Evolutionary conservation across 345 rosid species (phyloP), one percentile per base, ranked within the genome.

Genomic region (Aegle marmelos): DNA sequence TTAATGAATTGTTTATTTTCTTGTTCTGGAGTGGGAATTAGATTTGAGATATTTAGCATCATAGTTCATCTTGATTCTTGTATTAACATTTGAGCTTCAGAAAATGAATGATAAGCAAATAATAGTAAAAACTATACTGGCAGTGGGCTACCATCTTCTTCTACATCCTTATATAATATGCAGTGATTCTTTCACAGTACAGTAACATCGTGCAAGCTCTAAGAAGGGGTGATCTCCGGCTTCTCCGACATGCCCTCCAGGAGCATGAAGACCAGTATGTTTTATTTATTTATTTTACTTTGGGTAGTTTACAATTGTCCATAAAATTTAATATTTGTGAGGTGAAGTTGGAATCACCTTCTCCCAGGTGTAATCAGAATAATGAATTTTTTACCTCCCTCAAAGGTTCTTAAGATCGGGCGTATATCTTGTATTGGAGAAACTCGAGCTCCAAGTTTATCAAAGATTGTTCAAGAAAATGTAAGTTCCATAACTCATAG

Each of bases 391-490:
- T 56, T 27, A 37, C 48, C 72, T 67, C 48, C 9, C 39, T 68
- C 67, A 4, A 81, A 94, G 98, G 86, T 91, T 94, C 84, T 87
- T 96, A 79, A 88, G 99, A 80, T 96, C 99, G 0, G 99, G 99
- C 5, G 98, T 94, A 76, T 94, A 91, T 81, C 98, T 96, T 65
- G 99, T 94, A 41, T 87, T 96, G 30, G 99, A 96, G 90, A 94
- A 92, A 91, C 93, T 96, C 33, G 99, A 96, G 87, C 98, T 94
- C 61, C 99, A 96, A 87, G 97, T 94, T 74, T 94, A 92, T 89
- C 97, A 96, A 81, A 88, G 98, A 89, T 80, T 94, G 82, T 79
- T 94, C 33, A 94, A 92, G 86, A 96, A 96, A 91, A 96, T 96
- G 98, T 91, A 86, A 87, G 94, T 54, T 36, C 59, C 39, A 14